Evolutionary conservation across 495 filamentous ascomycete genomes (phyloP), one percentile per base, ranked within the genome.

Genomic region (Aspergillus funiculosus): DNA sequence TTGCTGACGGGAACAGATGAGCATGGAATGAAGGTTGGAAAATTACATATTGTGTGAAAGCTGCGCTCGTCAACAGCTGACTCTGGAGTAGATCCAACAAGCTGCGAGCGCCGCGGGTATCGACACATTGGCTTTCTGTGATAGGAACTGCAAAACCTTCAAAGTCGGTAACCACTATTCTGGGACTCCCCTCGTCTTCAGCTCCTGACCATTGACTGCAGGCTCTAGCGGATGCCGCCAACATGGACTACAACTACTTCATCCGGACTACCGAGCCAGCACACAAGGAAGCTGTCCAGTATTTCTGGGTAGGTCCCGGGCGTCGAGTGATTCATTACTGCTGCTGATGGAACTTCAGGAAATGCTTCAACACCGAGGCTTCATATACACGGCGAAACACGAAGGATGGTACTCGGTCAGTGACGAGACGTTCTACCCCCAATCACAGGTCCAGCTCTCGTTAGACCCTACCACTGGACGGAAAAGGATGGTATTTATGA

Each of bases 361-460:
- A 45, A 72, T 87, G 63, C 69, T 98, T 31, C 63, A 76, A 52
- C 81, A 89, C 37, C 71, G 77, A 35, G 89, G 83, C 5, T 80
- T 84, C 52, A 89, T 97, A 43, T 98, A 97, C 65, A 75, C 79
- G 28, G 74, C 77, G 6, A 90, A 87, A 56, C 94, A 97, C 58
- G 80, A 86, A 54, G 92, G 92, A 6, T 98, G 92, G 92, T 98
- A 98, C 60, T 92, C 83, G 39, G 86, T 98, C 38, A 85, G 86
- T 63, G 92, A 98, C 60, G 92, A 98, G 71, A 89, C 91, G 8
- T 98, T 91, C 62, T 96, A 95, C 59, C 88, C 92, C 5, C 75
- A 82, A 38, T 75, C 79, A 0, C 72, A 76, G 49, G 77, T 97
- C 20, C 81, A 86, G 52, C 78, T 82, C 49, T 77, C 80, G 42